Evolutionary conservation across 148 eudicot genomes (phyloP), one percentile per base, ranked within the genome.

Genomic region (Persicaria maculosa): DNA sequence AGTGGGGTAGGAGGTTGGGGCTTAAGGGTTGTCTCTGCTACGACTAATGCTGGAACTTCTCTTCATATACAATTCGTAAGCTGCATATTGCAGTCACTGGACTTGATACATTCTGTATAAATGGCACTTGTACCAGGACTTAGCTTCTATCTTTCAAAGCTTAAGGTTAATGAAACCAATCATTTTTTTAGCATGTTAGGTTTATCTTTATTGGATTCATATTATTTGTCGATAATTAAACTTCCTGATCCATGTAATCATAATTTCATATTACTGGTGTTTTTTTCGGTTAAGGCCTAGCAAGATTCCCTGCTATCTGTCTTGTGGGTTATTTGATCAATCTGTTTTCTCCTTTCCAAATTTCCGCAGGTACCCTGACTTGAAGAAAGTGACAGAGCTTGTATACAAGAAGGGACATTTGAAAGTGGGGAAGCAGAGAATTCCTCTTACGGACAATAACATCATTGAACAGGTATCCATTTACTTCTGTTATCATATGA

Each of bases 361-460:
- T 40, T 65, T 68, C 36, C 78, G 78, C 53, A 84, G 90, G 76
- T 81, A 79, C 72, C 86, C 87, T 6, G 74, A 75, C 67, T 15
- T 95, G 70, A 92, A 95, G 85, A 92, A 80, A 76, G 92, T 92
- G 75, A 92, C 83, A 84, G 98, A 92, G 48, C 89, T 95, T 75
- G 89, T 95, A 73, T 88, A 80, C 84, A 95, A 95, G 87, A 92
- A 90, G 77, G 94, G 94, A 12, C 76, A 79, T 43, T 87, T 79
- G 6, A 89, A 77, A 80, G 15, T 90, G 65, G 80, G 83, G 48
- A 86, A 87, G 81, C 85, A 90, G 72, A 89, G 72, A 61, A 83
- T 86, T 78, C 96, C 97, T 17, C 72, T 90, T n/a, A 89, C 90
- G 11, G 90, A 90, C 85, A 95, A 92, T 65, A 87, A 85, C 80